A percentile compares a stretch with the other conserved stretches of the same genome.
These are phyloP conservation scores for Ballota nigra DNA, from an alignment of 257 asterid genomes.

Conservation along the genomic window DNA sequence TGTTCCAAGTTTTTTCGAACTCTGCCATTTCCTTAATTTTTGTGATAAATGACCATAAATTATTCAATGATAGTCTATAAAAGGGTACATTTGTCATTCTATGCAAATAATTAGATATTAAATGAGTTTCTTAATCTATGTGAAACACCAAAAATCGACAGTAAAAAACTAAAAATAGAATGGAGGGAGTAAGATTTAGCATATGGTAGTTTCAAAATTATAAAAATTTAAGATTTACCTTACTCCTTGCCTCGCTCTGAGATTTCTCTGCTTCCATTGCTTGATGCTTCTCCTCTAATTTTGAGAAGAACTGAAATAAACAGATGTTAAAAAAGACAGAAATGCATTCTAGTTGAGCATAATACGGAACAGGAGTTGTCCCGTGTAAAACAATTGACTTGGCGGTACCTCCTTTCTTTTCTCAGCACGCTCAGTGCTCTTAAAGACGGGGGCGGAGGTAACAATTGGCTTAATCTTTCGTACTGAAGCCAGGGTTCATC, in stretches of 20 bases:
- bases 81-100: no score
- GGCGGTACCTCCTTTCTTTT: conserved; percentile 60
- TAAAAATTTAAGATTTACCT: conserved; percentile 39
- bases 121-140: no score
- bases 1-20: no score
- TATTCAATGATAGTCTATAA: no score
- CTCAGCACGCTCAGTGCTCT: conserved; percentile 67
- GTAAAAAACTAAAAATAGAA: no score
- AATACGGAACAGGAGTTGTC: not conserved
- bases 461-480: conserved; percentile 47
- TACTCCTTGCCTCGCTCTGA: conserved; percentile 61
- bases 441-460: conserved; percentile 56
- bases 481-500: conserved; percentile 37
- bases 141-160: no score
- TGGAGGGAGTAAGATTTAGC: conserved; percentile 28
- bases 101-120: no score
- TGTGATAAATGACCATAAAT: no score
- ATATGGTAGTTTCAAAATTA: conserved; percentile 20
- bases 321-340: not conserved
- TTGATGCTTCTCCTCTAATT: conserved; percentile 74
- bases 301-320: conserved; percentile 52
- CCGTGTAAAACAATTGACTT: not conserved
- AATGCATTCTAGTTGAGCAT: not conserved
- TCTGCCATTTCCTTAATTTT: no score
- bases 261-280: conserved; percentile 62